Percentiles rank a stretch among this genome's conserved stretches.
Evolutionary conservation across 1,284 basidiomycete species (phyloP).

Genomic region (Trichosporon inkin): DNA sequence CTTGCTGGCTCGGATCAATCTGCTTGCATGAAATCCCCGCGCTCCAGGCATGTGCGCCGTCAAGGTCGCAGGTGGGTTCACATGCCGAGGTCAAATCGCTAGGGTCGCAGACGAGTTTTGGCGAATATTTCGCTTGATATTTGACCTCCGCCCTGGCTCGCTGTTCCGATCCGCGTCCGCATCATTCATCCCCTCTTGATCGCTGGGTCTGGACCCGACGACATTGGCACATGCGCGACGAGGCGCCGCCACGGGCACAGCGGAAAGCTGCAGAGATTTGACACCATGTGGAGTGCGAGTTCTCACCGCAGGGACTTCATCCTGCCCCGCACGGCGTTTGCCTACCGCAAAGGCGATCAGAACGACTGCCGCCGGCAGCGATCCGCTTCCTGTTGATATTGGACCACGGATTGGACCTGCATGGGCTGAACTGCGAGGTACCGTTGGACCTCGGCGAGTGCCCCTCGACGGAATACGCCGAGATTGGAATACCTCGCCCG

Average conservation of each 20-base stretch:
- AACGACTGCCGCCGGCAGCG: background rate
- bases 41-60: background rate
- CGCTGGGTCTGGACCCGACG: background rate
- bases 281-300: background rate
- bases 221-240: no score
- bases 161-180: background rate
- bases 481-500: background rate
- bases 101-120: background rate
- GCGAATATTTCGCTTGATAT: conserved; percentile 3
- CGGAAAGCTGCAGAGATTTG: background rate
- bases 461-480: no score
- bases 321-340: background rate
- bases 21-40: no score
- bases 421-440: background rate
- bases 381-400: background rate
- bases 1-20: no score
- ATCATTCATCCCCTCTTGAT: background rate
- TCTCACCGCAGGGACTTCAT: no score
- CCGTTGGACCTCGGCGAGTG: no score
- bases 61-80: background rate
- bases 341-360: no score
- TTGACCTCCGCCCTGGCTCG: background rate
- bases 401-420: background rate
- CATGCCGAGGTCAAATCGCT: conserved; percentile 2
- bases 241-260: background rate